phyloP scores from a whole-genome alignment of 768 basidiomycete genomes.

The Tubosaeta brunneosetosa region DNA sequence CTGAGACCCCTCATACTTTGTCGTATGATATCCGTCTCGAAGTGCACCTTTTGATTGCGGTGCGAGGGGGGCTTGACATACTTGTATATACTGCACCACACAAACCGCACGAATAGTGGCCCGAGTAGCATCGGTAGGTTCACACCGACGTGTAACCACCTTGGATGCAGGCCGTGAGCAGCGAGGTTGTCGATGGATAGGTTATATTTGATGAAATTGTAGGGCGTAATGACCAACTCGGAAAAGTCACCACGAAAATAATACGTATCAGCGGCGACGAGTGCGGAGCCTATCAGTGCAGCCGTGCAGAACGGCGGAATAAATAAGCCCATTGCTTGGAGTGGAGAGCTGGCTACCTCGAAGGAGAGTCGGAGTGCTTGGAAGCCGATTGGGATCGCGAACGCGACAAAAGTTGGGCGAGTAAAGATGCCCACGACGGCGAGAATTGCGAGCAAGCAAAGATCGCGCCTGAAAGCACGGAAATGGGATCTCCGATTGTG shows the following conservation, averaged over 20 bases:
- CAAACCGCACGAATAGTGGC: slow-evolving; percentile 28
- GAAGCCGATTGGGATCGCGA: slow-evolving; percentile 29
- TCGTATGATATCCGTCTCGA: slow-evolving; percentile 11
- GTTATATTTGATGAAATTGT: slow-evolving; percentile 38
- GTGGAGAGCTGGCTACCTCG: slow-evolving; percentile 8
- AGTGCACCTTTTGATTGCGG: slow-evolving; percentile 5
- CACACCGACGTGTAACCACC: slow-evolving; percentile 36
- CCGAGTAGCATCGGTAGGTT: slow-evolving; percentile 39
- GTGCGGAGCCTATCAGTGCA: slow-evolving; percentile 7
- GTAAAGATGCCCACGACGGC: slow-evolving; percentile 31
- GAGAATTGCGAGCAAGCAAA: slow-evolving; percentile 26
- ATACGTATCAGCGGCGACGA: slow-evolving; percentile 28
- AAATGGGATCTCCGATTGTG: background rate
- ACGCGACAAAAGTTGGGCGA: slow-evolving; percentile 34
- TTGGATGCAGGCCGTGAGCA: slow-evolving; percentile 37
- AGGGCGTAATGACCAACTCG: slow-evolving; percentile 29
- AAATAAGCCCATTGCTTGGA: slow-evolving; percentile 6
- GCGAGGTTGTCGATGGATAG: slow-evolving; percentile 34
- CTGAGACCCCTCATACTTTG: slow-evolving; percentile 14
- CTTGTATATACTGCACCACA: slow-evolving; percentile 8
- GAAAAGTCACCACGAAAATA: slow-evolving; percentile 29
- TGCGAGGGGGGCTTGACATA: background rate
- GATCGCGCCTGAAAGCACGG: slow-evolving; percentile 8
- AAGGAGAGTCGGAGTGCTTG: slow-evolving; percentile 19
- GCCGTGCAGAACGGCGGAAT: slow-evolving; percentile 22